Percentiles rank a stretch among this genome's conserved stretches.
Evolutionary conservation across 768 basidiomycete genomes (phyloP).

Genomic region (Termitomyces sp.): DNA sequence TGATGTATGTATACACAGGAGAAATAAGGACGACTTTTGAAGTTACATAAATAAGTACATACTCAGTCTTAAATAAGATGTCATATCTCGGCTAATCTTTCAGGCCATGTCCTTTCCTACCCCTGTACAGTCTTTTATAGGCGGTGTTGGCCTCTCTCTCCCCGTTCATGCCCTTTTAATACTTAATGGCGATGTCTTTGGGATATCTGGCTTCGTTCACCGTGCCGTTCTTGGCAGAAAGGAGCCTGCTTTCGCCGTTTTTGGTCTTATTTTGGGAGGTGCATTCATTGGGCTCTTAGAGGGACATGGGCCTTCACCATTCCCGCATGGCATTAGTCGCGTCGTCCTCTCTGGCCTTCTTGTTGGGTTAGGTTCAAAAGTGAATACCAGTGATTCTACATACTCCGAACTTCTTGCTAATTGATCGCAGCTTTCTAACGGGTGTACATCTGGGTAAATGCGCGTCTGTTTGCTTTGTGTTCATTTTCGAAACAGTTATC

Average conservation of each 20-base stretch:
- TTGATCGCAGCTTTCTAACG: slow-evolving; percentile 43
- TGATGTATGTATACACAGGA: too few relatives aligned
- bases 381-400: slow-evolving; percentile 21
- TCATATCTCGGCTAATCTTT: neutral
- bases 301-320: slow-evolving; percentile 21
- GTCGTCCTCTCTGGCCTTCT: slow-evolving; percentile 45
- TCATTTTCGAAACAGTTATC: neutral
- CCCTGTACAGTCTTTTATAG: slow-evolving; percentile 48
- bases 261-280: slow-evolving; percentile 48
- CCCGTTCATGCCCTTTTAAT: slow-evolving; percentile 47
- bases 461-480: neutral
- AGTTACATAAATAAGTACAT: too few relatives aligned
- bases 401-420: slow-evolving; percentile 1
- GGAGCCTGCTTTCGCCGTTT: slow-evolving; percentile 35
- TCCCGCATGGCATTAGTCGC: slow-evolving; percentile 21
- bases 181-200: slow-evolving; percentile 52
- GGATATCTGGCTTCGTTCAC: slow-evolving; percentile 59
- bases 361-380: slow-evolving; percentile 56
- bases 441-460: slow-evolving; percentile 59
- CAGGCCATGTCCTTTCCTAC: slow-evolving; percentile 33
- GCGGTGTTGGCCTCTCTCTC: slow-evolving; percentile 47
- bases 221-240: slow-evolving; percentile 37
- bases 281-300: slow-evolving; percentile 36
- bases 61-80: neutral
- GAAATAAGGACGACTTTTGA: too few relatives aligned